phyloP scores from a whole-genome alignment of 192 early-diverging fungal species.

The Backusella morwellensis region DNA sequence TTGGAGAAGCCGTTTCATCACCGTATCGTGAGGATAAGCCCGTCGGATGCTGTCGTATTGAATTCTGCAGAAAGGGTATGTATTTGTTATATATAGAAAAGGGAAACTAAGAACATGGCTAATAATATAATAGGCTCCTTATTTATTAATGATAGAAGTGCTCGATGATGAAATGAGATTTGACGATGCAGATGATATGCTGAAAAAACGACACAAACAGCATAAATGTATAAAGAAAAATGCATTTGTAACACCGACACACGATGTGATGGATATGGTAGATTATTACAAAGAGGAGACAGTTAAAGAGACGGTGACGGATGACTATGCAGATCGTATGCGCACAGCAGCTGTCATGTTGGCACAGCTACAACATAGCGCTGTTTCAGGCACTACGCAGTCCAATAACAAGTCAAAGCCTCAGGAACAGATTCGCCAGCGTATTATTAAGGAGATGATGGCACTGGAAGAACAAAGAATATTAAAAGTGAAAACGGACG shows the following conservation, averaged over 20 bases:
- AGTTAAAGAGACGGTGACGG: constrained; percentile 22
- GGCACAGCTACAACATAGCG: constrained; percentile 83
- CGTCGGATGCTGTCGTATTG: constrained; percentile 92
- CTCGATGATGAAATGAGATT: constrained; percentile 66
- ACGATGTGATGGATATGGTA: constrained; percentile 7
- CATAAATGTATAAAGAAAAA: constrained; percentile 13
- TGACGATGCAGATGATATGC: constrained; percentile 28
- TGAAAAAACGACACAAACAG: constrained; percentile 3
- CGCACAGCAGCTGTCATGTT: constrained; percentile 95
- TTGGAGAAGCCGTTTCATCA: constrained; percentile 70
- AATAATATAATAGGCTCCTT: constrained; percentile 67
- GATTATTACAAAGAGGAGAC: background rate
- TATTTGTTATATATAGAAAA: background rate
- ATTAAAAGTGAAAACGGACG: constrained; percentile 59
- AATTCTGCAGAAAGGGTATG: constrained; percentile 88
- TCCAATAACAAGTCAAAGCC: constrained; percentile 34
- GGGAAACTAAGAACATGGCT: background rate
- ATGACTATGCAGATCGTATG: constrained; percentile 92
- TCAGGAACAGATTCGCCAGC: constrained; percentile 80
- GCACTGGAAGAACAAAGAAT: constrained; percentile 85
- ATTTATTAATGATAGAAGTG: constrained; percentile 87
- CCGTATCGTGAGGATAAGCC: constrained; percentile 85
- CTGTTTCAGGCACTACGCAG: background rate
- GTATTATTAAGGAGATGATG: constrained; percentile 94
- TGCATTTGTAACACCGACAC: background rate